Evolutionary conservation across 2,329 filamentous ascomycete genomes (phyloP).

Genomic region (Fusarium devonianum): DNA sequence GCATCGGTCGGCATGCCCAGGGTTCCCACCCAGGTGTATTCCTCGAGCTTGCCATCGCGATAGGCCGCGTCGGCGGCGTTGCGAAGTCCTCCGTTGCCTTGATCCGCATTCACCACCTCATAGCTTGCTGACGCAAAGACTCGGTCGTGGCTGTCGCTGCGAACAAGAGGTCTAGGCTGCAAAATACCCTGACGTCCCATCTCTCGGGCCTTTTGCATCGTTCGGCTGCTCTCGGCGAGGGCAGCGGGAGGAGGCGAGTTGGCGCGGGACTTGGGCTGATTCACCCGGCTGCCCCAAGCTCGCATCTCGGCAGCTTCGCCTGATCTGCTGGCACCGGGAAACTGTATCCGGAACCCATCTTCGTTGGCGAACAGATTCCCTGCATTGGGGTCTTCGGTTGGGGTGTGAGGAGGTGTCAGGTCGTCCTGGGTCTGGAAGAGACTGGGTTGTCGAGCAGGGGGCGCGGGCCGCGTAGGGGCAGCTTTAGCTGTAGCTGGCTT

Average conservation of each 20-base stretch:
- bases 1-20: conserved; percentile 94
- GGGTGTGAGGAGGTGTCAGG: conserved; percentile 64
- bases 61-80: conserved; percentile 85
- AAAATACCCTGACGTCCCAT: conserved; percentile 64
- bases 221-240: conserved; percentile 72
- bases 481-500: conserved; percentile 6
- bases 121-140: conserved; percentile 82
- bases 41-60: conserved; percentile 71
- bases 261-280: conserved; percentile 80
- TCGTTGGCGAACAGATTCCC: conserved; percentile 64
- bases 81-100: conserved; percentile 90
- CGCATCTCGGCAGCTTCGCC: conserved; percentile 79
- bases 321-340: conserved; percentile 61
- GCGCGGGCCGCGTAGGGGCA: conserved; percentile 36
- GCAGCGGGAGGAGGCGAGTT: conserved; percentile 77
- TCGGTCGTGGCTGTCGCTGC: conserved; percentile 71
- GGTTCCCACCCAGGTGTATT: conserved; percentile 91
- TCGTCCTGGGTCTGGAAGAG: conserved; percentile 58
- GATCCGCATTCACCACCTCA: conserved; percentile 83
- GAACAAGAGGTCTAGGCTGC: conserved; percentile 59
- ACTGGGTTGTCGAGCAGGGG: conserved; percentile 55
- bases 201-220: conserved; percentile 63
- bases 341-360: conserved; percentile 64
- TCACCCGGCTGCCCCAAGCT: conserved; percentile 76
- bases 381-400: conserved; percentile 52